A percentile compares a stretch with the other conserved stretches of the same genome.
Conservation (phyloP, 441 rosid genomes). For the Biscutella laevigata region DNA sequence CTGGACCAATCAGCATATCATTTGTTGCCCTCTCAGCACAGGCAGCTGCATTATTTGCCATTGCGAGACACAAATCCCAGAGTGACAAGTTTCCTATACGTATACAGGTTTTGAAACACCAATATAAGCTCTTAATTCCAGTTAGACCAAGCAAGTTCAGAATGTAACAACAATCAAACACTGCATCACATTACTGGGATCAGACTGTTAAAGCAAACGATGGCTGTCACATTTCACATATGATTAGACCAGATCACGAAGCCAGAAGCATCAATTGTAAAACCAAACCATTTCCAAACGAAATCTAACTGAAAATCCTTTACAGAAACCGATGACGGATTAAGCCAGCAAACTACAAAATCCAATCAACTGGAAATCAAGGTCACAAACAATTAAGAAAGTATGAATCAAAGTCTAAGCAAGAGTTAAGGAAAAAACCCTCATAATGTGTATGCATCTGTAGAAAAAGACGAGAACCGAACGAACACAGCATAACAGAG, state of each 20-base stretch:
- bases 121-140: neutral
- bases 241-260: constrained; percentile 14
- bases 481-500: neutral
- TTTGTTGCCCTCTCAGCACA: constrained; percentile 94
- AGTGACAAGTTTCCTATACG: constrained; percentile 2
- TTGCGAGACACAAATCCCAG: constrained; percentile 16
- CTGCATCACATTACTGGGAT: constrained; percentile 1
- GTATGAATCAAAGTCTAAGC: constrained; percentile 7
- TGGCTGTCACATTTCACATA: neutral
- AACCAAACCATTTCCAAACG: neutral
- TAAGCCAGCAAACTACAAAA: neutral
- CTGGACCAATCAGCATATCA: constrained; percentile 81
- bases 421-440: neutral
- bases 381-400: neutral
- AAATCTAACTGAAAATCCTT: no score
- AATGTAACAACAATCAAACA: neutral
- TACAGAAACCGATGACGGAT: neutral
- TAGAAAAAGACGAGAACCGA: neutral
- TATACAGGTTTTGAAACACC: neutral
- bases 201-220: neutral
- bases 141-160: neutral
- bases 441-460: neutral
- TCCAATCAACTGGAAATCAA: neutral
- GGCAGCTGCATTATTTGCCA: constrained; percentile 72
- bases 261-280: neutral